Base-by-base conservation (phyloP, 805 yeast species). In the Monosporozyma unispora region DNA sequence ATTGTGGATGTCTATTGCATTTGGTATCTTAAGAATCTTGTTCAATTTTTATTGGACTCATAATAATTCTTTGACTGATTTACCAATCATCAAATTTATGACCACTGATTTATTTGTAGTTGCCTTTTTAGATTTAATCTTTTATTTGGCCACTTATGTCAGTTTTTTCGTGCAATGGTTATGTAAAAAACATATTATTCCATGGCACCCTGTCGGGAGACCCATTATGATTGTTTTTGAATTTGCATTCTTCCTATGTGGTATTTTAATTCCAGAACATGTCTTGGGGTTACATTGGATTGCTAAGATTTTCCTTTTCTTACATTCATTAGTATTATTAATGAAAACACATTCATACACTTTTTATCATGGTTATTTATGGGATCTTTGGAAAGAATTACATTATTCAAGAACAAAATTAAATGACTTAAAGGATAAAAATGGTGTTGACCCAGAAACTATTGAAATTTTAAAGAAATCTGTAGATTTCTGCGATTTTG, bases 291-390 rank as follows among this genome's bases (percentile, higher is more conserved):
- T 77, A 58, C 89, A 95, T 9, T 93, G 98, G 98, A 84, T 90
- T 46, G 96, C 87, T 2, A 81, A 82, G 60, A 90, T 90, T 43
- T 91, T 87, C 60, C 69, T 91, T 53, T 77, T 87, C 52, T 71
- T 91, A 47, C 99, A 93, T 62, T 79, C 88, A 16, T 71, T 88
- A 46, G 98, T 93, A 1, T 70, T 89, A 54, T 64, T 93, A 56
- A 91, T 91, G 99, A 93, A 91, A 63, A 83, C 84, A 80, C 98
- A 93, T 64, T 89, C 97, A 1, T 91, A 82, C 62, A 87, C 87
- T 1, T 89, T 86, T 61, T 91, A 82, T 70, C 89, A 90, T 61
- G 98, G 98, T 0, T 88, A 90, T 63, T 69, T 93, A 51, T 87
- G 93, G 89, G 68, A 63, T 21, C 77, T 83, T 40, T 57, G 64